A percentile compares a stretch with the other conserved stretches of the same genome.
These are phyloP conservation scores for Xylaria arbuscula DNA, from an alignment of 2,329 filamentous ascomycete genomes.

Conservation along the genomic window DNA sequence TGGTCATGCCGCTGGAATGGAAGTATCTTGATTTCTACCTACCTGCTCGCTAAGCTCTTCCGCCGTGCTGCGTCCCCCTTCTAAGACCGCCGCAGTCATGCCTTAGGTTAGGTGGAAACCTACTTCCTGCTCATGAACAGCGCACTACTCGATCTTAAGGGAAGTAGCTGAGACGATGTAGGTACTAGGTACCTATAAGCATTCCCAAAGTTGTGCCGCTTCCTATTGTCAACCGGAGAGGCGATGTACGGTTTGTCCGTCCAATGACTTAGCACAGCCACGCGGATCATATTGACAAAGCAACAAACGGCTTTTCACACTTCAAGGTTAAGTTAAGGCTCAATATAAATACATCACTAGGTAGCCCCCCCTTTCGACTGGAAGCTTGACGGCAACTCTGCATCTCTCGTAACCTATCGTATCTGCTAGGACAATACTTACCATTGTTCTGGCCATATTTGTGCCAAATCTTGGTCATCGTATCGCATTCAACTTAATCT, in stretches of 20 bases:
- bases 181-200: background rate
- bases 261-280: constrained; percentile 17
- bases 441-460: background rate
- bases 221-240: background rate
- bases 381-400: background rate
- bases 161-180: no score
- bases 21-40: background rate
- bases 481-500: background rate
- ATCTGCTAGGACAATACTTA: constrained; percentile 2
- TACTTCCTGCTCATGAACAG: background rate
- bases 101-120: no score
- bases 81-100: constrained; percentile 5
- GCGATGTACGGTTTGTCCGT: background rate
- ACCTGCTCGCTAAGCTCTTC: constrained; percentile 1
- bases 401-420: constrained; percentile 1
- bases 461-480: background rate
- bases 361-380: background rate
- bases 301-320: background rate
- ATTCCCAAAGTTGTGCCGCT: background rate
- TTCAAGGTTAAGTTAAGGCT: background rate
- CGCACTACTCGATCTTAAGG: background rate
- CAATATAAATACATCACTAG: constrained; percentile 13
- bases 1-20: background rate
- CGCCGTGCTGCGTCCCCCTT: background rate
- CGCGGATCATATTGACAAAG: background rate